Percentiles rank a stretch among this genome's conserved stretches.
Conservation (phyloP, 2,329 filamentous ascomycete genomes). For the Truncatella angustata region DNA sequence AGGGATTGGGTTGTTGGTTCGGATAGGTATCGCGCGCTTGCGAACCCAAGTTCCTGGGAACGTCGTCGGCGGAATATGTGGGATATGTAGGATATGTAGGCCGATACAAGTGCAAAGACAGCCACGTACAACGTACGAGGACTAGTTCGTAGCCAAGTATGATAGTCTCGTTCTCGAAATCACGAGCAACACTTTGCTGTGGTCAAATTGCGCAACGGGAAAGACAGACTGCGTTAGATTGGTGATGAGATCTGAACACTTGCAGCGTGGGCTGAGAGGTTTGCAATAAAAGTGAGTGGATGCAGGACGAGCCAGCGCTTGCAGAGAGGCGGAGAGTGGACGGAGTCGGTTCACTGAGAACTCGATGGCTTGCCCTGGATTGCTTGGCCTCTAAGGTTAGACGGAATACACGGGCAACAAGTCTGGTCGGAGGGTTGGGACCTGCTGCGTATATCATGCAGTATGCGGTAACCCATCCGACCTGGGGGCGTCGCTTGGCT, state of each 20-base stretch:
- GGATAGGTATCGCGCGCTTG: constrained; percentile 5
- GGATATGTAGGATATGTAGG: background rate
- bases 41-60: constrained; percentile 3
- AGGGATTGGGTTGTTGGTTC: constrained; percentile 9
- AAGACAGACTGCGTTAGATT: constrained; percentile 13
- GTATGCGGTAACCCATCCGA: background rate
- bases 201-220: constrained; percentile 6
- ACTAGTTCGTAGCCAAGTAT: too few species aligned
- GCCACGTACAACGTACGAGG: too few species aligned
- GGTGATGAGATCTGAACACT: constrained; percentile 1
- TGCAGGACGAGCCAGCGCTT: constrained; percentile 27
- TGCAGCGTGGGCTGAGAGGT: constrained; percentile 1
- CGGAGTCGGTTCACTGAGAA: constrained; percentile 9
- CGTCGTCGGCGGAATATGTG: background rate
- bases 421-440: constrained; percentile 20
- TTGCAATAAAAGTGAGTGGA: constrained; percentile 22
- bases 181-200: background rate
- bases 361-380: constrained; percentile 17
- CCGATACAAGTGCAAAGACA: constrained; percentile 1
- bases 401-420: constrained; percentile 23
- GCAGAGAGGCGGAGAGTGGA: constrained; percentile 23
- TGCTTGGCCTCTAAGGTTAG: constrained; percentile 12
- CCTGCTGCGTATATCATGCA: constrained; percentile 24
- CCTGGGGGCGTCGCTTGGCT: constrained; percentile 13
- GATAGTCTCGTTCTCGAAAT: constrained; percentile 6